Evolutionary conservation across 768 basidiomycete species (phyloP).

Genomic region (Amanita jacksonii): DNA sequence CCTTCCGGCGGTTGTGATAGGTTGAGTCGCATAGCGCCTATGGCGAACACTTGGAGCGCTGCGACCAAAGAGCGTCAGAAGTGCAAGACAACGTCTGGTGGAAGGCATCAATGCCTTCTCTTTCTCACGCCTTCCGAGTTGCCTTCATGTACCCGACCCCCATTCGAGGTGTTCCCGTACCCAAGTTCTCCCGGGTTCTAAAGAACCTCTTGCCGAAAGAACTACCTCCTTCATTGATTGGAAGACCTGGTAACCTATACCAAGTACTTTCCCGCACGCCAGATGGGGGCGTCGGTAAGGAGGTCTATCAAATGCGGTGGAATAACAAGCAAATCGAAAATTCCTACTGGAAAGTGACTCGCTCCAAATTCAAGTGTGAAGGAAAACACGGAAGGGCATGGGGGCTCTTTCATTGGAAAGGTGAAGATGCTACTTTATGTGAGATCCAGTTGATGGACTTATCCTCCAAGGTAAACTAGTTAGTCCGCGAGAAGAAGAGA

Average conservation of each 20-base stretch:
- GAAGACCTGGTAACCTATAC: conserved; percentile 55
- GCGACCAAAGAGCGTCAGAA: conserved; percentile 10
- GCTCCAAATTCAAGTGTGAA: conserved; percentile 59
- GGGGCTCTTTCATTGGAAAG: conserved; percentile 74
- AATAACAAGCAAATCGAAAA: conserved; percentile 50
- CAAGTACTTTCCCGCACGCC: conserved; percentile 64
- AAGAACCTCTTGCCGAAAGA: conserved; percentile 48
- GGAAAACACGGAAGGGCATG: conserved; percentile 77
- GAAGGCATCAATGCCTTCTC: conserved; percentile 14
- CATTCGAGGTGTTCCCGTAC: conserved; percentile 7
- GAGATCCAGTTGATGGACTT: conserved; percentile 5
- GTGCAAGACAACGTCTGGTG: conserved; percentile 17
- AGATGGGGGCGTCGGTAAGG: conserved; percentile 54
- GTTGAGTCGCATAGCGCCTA: background rate
- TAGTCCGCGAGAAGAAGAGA: conserved; percentile 50
- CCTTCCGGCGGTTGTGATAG: conserved; percentile 13
- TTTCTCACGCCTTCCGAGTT: conserved; percentile 11
- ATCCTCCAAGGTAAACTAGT: conserved; percentile 48
- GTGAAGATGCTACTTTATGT: conserved; percentile 24
- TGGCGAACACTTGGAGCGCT: conserved; percentile 1
- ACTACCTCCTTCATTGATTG: conserved; percentile 51
- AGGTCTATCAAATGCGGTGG: conserved; percentile 72
- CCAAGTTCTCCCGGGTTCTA: conserved; percentile 29
- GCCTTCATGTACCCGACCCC: conserved; percentile 27
- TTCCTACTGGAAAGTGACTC: conserved; percentile 71